A percentile compares a stretch with the other conserved stretches of the same genome.
Evolutionary conservation across 352 stramenopile genomes (phyloP).

Genomic region (Achlya hypogyna): DNA sequence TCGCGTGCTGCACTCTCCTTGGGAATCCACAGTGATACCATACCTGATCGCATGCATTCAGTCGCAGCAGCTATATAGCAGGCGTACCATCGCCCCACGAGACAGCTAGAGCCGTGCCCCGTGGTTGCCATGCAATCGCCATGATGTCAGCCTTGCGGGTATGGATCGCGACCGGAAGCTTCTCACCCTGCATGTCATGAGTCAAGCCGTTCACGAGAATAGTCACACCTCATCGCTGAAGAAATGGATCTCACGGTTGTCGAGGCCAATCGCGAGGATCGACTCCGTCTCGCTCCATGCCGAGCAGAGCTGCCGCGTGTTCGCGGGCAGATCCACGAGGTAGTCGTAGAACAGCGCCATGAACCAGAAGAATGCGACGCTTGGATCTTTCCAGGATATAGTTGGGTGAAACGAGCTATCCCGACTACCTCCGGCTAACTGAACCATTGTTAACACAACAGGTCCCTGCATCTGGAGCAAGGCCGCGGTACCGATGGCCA

Average conservation of each 20-base stretch:
- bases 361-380: background rate
- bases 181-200: slow-evolving; percentile 41
- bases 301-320: slow-evolving; percentile 57
- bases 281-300: slow-evolving; percentile 79
- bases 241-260: slow-evolving; percentile 84
- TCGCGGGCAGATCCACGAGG: slow-evolving; percentile 51
- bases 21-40: slow-evolving; percentile 74
- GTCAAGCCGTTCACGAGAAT: slow-evolving; percentile 17
- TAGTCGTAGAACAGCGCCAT: slow-evolving; percentile 79
- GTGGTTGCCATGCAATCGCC: slow-evolving; percentile 83
- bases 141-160: slow-evolving; percentile 57
- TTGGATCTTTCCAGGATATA: background rate
- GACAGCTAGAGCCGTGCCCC: slow-evolving; percentile 57
- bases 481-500: no score
- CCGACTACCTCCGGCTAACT: no score
- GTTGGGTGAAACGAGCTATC: no score
- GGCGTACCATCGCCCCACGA: slow-evolving; percentile 70
- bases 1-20: slow-evolving; percentile 62
- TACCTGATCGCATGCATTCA: slow-evolving; percentile 30
- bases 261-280: slow-evolving; percentile 66
- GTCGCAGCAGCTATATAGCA: slow-evolving; percentile 8
- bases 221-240: slow-evolving; percentile 76
- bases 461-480: no score
- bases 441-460: no score
- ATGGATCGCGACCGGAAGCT: slow-evolving; percentile 45